Base-by-base conservation (phyloP, 768 basidiomycete species). In the Suillus decipiens region DNA sequence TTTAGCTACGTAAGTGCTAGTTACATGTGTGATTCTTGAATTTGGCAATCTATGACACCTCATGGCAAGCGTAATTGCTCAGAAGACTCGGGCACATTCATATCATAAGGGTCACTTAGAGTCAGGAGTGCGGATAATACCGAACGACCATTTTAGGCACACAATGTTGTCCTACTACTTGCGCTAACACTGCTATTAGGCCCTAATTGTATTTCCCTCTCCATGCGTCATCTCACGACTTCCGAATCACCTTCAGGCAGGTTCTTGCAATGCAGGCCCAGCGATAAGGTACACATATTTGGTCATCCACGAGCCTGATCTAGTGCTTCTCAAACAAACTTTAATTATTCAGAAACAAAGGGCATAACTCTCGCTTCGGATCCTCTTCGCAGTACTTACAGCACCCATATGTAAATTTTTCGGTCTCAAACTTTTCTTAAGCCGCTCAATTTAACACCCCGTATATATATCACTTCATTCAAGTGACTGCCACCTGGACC, bases 381-480 rank as follows among this genome's bases (percentile, higher is more conserved):
- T 22, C 28, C 28, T 28, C 8, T 22, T 1, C 24, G 12, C 24
- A 7, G 14, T 47, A 2, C 17, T 15, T 19, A 31, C 48, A 50
- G 48, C 33, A 19, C 28, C 48, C 3, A 50, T 17, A 48, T 22
- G 22, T 45, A 28, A 15, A n/a, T 5, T 19, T 53, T 53, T 34
- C 19, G 51, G 50, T 53, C 51, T 33, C n/a, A 3, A 11, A 22
- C 57, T 45, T 17, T n/a, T 31, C 15, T 10, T 24, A 2, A 31
- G 36, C 56, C 41, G 48, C 56, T 33, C 6, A 24, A 28, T 50
- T 9, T 50, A 24, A 28, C 7, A 15, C 19, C 22, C 31, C 39
- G 54, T 42, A 42, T 61, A 41, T 39, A 61, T 36, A 54, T 15
- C 34, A 24, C 51, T 28, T 48, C 56, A 2, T 58, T 58, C 36